These are phyloP conservation scores for Syzygium jambos DNA, from an alignment of 345 rosid species.

Conservation along the genomic window DNA sequence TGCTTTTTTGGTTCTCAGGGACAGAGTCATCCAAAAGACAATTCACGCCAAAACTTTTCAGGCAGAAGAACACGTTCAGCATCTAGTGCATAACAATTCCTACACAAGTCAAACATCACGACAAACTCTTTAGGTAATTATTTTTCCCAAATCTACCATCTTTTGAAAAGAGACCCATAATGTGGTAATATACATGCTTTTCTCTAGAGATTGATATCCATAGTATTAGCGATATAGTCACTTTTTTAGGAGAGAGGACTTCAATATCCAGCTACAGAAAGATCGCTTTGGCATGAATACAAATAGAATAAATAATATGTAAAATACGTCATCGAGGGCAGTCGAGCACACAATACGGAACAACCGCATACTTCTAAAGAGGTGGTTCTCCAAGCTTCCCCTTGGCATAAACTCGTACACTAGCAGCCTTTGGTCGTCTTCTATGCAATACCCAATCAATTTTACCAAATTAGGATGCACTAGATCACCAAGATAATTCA, in stretches of 20 bases:
- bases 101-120: not conserved
- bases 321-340: not conserved
- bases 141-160: not conserved
- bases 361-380: slow-evolving; percentile 30
- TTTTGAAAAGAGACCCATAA: not conserved
- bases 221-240: not conserved
- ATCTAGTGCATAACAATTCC: not conserved
- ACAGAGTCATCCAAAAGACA: not conserved
- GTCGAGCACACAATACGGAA: not conserved
- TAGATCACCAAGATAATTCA: slow-evolving; percentile 61
- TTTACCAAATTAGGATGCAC: slow-evolving; percentile 43
- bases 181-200: not conserved
- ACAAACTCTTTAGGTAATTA: not conserved
- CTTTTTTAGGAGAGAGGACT: not conserved
- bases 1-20: not conserved
- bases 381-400: slow-evolving; percentile 51
- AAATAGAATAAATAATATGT: not conserved
- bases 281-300: not conserved
- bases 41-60: not conserved
- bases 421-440: slow-evolving; percentile 44
- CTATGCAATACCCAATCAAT: slow-evolving; percentile 48
- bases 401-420: slow-evolving; percentile 49
- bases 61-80: not conserved
- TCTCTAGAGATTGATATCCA: not conserved
- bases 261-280: not conserved